Percentiles rank a stretch among this genome's conserved stretches.
phyloP scores from a whole-genome alignment of 768 basidiomycete genomes.

The Chalciporus piperatus region DNA sequence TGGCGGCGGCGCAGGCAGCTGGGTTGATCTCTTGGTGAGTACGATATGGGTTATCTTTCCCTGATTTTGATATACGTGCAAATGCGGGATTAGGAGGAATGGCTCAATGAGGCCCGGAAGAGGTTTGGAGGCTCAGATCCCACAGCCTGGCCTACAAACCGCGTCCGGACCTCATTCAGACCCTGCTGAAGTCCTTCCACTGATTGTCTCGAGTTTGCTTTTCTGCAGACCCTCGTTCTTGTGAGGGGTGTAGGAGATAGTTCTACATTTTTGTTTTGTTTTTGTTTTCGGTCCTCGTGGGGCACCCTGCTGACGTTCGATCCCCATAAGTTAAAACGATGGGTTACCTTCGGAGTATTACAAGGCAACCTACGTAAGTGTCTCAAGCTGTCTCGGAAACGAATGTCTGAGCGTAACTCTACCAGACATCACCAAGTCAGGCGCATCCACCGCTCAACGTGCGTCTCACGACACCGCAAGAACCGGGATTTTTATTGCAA shows the following conservation, averaged over 20 bases:
- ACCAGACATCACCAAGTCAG: slow-evolving; percentile 61
- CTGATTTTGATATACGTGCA: neutral
- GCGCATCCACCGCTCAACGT: slow-evolving; percentile 68
- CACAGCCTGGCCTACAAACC: neutral
- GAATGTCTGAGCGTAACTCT: slow-evolving; percentile 3
- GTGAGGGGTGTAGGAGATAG: too few species aligned
- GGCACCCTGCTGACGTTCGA: slow-evolving; percentile 10
- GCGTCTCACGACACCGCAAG: slow-evolving; percentile 64
- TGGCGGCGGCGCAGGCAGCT: slow-evolving; percentile 16
- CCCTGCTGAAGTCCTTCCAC: neutral
- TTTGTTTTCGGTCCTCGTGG: neutral
- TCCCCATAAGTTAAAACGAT: slow-evolving; percentile 52
- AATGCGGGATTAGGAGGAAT: neutral
- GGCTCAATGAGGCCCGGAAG: neutral
- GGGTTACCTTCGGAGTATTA: slow-evolving; percentile 58
- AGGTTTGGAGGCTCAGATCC: neutral
- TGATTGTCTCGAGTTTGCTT: neutral
- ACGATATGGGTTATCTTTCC: neutral
- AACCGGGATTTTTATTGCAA: slow-evolving; percentile 74
- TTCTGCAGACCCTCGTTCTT: too few species aligned
- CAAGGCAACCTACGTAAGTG: slow-evolving; percentile 62
- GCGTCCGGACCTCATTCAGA: neutral
- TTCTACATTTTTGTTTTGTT: too few species aligned
- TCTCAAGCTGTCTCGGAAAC: neutral
- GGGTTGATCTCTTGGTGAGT: slow-evolving; percentile 33